A percentile compares a stretch with the other conserved stretches of the same genome.
phyloP scores from a whole-genome alignment of 805 yeast species.

The Barnettozyma vustinii region DNA sequence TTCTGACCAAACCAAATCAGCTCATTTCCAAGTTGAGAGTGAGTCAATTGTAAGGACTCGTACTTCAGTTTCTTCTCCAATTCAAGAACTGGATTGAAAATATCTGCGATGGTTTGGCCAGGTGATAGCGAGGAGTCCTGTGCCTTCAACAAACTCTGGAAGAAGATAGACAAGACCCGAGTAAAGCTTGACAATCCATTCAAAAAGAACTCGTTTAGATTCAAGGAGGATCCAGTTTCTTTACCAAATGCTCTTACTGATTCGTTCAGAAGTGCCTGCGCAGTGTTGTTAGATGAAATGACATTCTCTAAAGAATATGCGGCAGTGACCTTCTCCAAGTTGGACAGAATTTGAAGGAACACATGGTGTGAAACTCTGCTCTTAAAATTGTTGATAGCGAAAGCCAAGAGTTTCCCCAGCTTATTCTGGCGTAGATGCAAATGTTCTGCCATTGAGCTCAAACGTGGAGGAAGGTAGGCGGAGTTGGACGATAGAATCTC shows the following conservation, averaged over 20 bases:
- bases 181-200: constrained; percentile 25
- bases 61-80: constrained; percentile 36
- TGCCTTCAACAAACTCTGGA: constrained; percentile 15
- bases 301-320: constrained; percentile 25
- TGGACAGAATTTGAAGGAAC: constrained; percentile 35
- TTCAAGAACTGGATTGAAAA: constrained; percentile 29
- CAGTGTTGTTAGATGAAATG: constrained; percentile 1
- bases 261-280: neutral
- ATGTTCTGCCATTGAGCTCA: constrained; percentile 46
- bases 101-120: constrained; percentile 21
- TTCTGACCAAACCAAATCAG: constrained; percentile 47
- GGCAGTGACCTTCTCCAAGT: constrained; percentile 42
- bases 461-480: constrained; percentile 47
- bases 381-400: constrained; percentile 40
- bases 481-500: constrained; percentile 58
- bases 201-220: constrained; percentile 22
- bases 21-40: constrained; percentile 23
- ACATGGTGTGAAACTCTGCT: constrained; percentile 27
- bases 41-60: constrained; percentile 29
- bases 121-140: constrained; percentile 17
- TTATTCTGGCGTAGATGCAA: constrained; percentile 44
- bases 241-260: constrained; percentile 7
- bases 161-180: constrained; percentile 19
- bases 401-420: constrained; percentile 40
- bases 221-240: constrained; percentile 13